phyloP scores from a whole-genome alignment of 2,329 filamentous ascomycete genomes.

The Cladosporium sphaerospermum region DNA sequence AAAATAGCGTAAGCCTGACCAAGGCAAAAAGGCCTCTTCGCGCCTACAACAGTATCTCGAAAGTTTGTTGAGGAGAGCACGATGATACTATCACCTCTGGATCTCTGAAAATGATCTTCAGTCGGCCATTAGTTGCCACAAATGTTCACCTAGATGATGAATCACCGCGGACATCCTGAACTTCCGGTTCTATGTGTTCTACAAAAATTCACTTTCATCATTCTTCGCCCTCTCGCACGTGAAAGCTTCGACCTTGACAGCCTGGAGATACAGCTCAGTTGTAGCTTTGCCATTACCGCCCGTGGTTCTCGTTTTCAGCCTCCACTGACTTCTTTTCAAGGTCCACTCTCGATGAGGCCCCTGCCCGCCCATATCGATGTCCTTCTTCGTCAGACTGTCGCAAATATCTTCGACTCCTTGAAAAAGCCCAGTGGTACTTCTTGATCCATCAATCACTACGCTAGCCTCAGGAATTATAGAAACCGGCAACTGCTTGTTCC shows the following conservation, averaged over 20 bases:
- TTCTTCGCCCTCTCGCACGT: constrained; percentile 23
- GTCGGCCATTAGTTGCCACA: too few species aligned
- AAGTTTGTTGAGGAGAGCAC: too few species aligned
- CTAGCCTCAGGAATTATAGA: constrained; percentile 55
- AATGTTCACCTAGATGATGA: too few species aligned
- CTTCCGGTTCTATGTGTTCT: background rate
- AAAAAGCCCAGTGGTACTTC: constrained; percentile 10
- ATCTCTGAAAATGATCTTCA: too few species aligned
- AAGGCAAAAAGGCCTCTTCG: too few species aligned
- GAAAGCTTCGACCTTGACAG: constrained; percentile 29
- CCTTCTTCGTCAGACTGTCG: too few species aligned
- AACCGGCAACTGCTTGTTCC: constrained; percentile 42
- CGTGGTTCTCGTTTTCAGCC: constrained; percentile 17
- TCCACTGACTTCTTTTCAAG: constrained; percentile 25
- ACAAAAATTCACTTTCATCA: constrained; percentile 20
- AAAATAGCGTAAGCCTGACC: too few species aligned
- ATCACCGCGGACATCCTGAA: too few species aligned
- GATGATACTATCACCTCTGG: too few species aligned
- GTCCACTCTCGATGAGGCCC: constrained; percentile 18
- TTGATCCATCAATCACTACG: constrained; percentile 48
- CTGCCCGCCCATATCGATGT: too few species aligned
- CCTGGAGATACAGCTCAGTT: constrained; percentile 25
- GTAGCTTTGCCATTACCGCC: constrained; percentile 1
- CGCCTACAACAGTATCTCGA: too few species aligned
- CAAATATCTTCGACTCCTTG: too few species aligned